Evolutionary conservation across 2,329 filamentous ascomycete genomes (phyloP).

Genomic region (Cadophora luteo-olivacea): DNA sequence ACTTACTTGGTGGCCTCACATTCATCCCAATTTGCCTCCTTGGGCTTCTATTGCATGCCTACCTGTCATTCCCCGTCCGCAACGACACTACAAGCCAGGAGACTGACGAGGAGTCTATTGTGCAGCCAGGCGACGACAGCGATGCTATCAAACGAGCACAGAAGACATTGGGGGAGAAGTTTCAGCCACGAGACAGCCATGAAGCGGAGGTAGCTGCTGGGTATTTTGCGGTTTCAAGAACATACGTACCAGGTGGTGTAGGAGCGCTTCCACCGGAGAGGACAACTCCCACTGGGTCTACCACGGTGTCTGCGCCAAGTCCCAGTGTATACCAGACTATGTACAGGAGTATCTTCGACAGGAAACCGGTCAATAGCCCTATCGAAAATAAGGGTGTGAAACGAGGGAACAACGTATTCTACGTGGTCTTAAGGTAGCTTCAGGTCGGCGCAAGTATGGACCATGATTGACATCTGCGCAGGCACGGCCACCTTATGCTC

Average conservation of each 20-base stretch:
- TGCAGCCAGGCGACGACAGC: constrained; percentile 69
- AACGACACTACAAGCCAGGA: constrained; percentile 48
- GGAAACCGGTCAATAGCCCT: constrained; percentile 60
- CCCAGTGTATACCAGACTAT: constrained; percentile 98
- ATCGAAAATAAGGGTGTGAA: constrained; percentile 49
- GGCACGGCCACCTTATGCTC: constrained; percentile 94
- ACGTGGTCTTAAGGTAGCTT: constrained; percentile 80
- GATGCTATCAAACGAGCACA: constrained; percentile 67
- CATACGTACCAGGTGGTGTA: constrained; percentile 89
- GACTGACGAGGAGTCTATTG: constrained; percentile 51
- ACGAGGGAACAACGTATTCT: constrained; percentile 86
- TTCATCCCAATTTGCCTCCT: constrained; percentile 77
- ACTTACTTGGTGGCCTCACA: constrained; percentile 86
- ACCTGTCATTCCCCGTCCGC: constrained; percentile 69
- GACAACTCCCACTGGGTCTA: constrained; percentile 77
- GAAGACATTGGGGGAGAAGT: constrained; percentile 64
- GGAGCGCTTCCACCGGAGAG: constrained; percentile 93
- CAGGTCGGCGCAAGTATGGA: constrained; percentile 1
- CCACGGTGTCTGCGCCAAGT: constrained; percentile 78
- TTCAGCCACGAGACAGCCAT: constrained; percentile 59
- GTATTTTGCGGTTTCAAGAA: constrained; percentile 93
- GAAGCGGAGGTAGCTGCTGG: constrained; percentile 84
- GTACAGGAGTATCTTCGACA: constrained; percentile 95
- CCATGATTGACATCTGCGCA: constrained; percentile 46
- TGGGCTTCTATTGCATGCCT: constrained; percentile 68